Conservation (phyloP, 2,329 filamentous ascomycete genomes). For the Knufia petricola region DNA sequence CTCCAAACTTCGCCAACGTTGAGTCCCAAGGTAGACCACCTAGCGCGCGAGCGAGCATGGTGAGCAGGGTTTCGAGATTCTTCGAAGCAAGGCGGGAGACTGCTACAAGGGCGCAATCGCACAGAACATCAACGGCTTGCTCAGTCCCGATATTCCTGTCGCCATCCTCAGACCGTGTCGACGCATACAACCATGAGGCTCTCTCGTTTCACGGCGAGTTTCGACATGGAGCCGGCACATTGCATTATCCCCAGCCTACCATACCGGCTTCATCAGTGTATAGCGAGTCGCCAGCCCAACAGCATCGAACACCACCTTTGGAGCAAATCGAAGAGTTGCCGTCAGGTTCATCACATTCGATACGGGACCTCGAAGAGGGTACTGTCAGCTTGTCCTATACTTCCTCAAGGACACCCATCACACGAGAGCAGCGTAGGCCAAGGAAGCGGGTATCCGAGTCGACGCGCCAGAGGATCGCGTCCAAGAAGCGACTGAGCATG, state of each 20-base stretch:
- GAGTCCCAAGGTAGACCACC: background rate
- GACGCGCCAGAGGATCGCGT: background rate
- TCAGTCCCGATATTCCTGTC: slow-evolving; percentile 9
- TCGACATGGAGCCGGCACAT: background rate
- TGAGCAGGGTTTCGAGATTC: slow-evolving; percentile 1
- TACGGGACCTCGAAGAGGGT: slow-evolving; percentile 5
- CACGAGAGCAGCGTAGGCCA: background rate
- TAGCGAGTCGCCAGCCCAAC: background rate
- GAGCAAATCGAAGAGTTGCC: background rate
- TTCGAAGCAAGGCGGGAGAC: background rate
- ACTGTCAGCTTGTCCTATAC: background rate
- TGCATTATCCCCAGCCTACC: background rate
- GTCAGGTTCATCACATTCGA: background rate
- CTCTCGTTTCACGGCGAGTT: background rate
- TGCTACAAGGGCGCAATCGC: background rate
- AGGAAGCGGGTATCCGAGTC: slow-evolving; percentile 2
- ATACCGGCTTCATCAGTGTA: slow-evolving; percentile 5
- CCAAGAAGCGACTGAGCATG: slow-evolving; percentile 42
- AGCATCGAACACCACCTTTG: background rate
- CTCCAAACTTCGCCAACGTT: background rate
- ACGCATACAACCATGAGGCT: background rate
- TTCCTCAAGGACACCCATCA: background rate
- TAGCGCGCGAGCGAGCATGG: background rate
- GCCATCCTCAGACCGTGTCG: background rate
- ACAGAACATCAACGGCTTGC: slow-evolving; percentile 5